A percentile compares a stretch with the other conserved stretches of the same genome.
Conservation (phyloP, 2,329 filamentous ascomycete genomes). For the Scortechinia acanthostroma region DNA sequence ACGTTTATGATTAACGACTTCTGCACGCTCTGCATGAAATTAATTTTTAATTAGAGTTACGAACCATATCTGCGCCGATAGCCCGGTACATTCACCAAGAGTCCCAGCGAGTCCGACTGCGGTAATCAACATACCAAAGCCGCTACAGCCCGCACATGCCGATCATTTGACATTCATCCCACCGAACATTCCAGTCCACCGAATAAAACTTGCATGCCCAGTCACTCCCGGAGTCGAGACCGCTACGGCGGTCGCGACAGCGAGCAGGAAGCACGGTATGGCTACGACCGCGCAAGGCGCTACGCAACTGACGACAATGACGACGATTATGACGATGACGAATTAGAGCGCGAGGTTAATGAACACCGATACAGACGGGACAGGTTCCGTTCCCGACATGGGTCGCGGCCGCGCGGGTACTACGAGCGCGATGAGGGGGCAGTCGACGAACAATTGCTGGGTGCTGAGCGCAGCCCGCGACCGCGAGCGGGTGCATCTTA, state of each 20-base stretch:
- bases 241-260: not conserved
- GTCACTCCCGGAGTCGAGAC: not conserved
- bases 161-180: too few relatives aligned
- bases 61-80: too few relatives aligned
- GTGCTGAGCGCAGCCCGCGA: not conserved
- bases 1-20: too few relatives aligned
- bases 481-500: not conserved
- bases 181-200: too few relatives aligned
- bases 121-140: too few relatives aligned
- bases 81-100: too few relatives aligned
- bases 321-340: not conserved
- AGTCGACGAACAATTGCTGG: not conserved
- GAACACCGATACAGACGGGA: not conserved
- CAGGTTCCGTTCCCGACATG: not conserved
- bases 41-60: too few relatives aligned
- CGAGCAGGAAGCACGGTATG: too few relatives aligned
- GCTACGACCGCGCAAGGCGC: too few relatives aligned
- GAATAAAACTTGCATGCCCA: not conserved
- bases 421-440: not conserved
- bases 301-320: not conserved
- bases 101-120: too few relatives aligned
- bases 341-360: not conserved
- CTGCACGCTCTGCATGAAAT: too few relatives aligned
- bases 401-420: not conserved
- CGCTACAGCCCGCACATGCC: too few relatives aligned